Evolutionary conservation across 495 filamentous ascomycete species (phyloP), one percentile per base, ranked within the genome.

Genomic region (Neurospora hispaniola): DNA sequence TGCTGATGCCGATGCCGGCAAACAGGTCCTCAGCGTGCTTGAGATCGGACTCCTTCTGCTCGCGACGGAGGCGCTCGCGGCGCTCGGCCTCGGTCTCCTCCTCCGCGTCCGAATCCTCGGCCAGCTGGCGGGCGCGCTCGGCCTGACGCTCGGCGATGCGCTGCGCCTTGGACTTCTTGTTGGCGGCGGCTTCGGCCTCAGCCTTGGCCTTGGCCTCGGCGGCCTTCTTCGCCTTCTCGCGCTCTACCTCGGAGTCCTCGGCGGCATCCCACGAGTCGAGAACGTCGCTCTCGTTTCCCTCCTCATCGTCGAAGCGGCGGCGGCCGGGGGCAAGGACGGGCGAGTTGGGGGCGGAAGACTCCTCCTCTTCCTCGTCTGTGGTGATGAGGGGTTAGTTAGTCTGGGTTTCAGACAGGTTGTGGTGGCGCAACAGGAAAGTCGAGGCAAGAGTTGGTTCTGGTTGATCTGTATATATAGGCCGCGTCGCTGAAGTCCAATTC

Each of bases 211-310:
- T 94, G 74, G 88, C 90, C 78, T 94, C 94, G 10, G 88, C 93
- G 18, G 89, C 93, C 82, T 92, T 92, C 83, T 92, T 93, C 31
- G 88, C 92, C 86, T 97, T 98, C 82, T 97, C 94, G 75, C 93
- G 92, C 85, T 99, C 96, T 70, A 90, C 94, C 78, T 99, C 96
- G 70, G 93, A 96, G 84, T 99, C 96, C 78, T 98, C 96, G 73
- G 92, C 96, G 48, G 93, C 95, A 76, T 97, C 94, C 96, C 96
- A 99, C 27, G 93, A 95, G 66, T 99, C 96, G 73, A 98, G 88
- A 72, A 98, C 93, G 82, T 98, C 94, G 80, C 84, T 86, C 68
- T 96, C 94, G 2, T 91, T 89, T 42, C 89, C 93, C 81, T 97
- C 94, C 79, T 98, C 95, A 77, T 99, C 96, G 75, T 96, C 94